Base-by-base conservation (phyloP, 768 basidiomycete genomes). In the Amanita exitialis region DNA sequence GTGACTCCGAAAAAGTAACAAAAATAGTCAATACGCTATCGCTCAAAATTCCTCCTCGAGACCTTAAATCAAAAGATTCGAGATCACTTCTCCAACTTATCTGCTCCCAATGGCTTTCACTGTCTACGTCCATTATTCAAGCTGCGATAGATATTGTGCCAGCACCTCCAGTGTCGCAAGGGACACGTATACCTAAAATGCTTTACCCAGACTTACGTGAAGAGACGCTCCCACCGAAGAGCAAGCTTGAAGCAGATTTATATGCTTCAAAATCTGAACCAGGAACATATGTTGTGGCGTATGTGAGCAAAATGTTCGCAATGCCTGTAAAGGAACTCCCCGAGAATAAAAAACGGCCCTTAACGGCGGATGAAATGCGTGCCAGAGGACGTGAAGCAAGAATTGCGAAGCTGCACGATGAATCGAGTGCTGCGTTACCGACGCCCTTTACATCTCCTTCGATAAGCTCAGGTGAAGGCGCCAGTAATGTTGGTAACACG, bases 291-390 rank as follows among this genome's bases (percentile, higher is more conserved):
- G 72, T 92, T 10, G 79, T 83, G 13, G 95, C 85, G 5, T 96
- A 93, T 65, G 87, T 97, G 43, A 95, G 90, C 75, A 99, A 98
- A 66, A 99, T 98, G 95, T 97, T 98, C 61, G 92, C 93, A 1
- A 85, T 97, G 0, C 68, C 81, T n/a, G 68, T 65, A 18, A 78
- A 78, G 50, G 86, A 93, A 44, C 69, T 99, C 20, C 95, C 95
- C 0, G 88, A 93, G 61, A 83, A 87, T 65, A 90, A 89, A 67
- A 80, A 80, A 60, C 83, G 74, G 57, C 71, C 77, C 15, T 59
- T 90, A 43, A 90, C 86, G 0, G 86, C 88, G 0, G 91, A 94
- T 32, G 88, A 95, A 59, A 82, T 94, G 79, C 75, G 88, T 16
- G 67, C 69, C 8, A 73, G 75, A 53, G 86, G 83, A 1, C 72